phyloP scores from a whole-genome alignment of 2,329 filamentous ascomycete species.

The Beauveria rudraprayagi region DNA sequence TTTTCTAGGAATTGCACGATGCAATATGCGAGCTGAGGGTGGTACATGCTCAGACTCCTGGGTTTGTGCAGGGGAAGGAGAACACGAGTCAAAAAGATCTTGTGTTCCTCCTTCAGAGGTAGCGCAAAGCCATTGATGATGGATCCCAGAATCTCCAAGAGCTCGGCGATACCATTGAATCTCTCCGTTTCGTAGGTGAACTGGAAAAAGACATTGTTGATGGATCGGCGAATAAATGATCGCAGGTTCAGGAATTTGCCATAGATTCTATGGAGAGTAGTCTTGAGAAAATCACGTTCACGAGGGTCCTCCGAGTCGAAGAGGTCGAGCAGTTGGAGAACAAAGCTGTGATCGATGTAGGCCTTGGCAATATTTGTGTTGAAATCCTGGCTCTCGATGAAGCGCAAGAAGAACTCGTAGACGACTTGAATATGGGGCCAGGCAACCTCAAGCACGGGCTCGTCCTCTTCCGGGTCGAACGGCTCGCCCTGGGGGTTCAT shows the following conservation, averaged over 20 bases:
- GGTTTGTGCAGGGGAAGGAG: conserved; percentile 93
- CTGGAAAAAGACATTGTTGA: conserved; percentile 99
- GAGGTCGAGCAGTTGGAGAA: conserved; percentile 89
- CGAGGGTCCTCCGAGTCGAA: conserved; percentile 97
- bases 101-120: conserved; percentile 96
- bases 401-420: conserved; percentile 97
- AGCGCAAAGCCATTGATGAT: conserved; percentile 99
- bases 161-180: conserved; percentile 95
- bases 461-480: conserved; percentile 97
- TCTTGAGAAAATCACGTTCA: conserved; percentile 96
- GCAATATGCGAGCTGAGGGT: conserved; percentile 95
- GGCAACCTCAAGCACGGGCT: conserved; percentile 93
- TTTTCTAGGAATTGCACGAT: conserved; percentile 99
- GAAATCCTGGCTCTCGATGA: conserved; percentile 99
- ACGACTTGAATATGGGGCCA: conserved; percentile 99
- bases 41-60: conserved; percentile 99
- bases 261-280: conserved; percentile 94
- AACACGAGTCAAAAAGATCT: conserved; percentile 90
- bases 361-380: conserved; percentile 99
- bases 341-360: conserved; percentile 97
- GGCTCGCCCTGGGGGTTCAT: conserved; percentile 97
- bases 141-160: conserved; percentile 92
- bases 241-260: conserved; percentile 97
- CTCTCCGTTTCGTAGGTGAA: conserved; percentile 98
- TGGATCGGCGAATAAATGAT: conserved; percentile 94